Evolutionary conservation across 1,284 basidiomycete species (phyloP), one percentile per base, ranked within the genome.

Genomic region (Rhodofomes roseus): DNA sequence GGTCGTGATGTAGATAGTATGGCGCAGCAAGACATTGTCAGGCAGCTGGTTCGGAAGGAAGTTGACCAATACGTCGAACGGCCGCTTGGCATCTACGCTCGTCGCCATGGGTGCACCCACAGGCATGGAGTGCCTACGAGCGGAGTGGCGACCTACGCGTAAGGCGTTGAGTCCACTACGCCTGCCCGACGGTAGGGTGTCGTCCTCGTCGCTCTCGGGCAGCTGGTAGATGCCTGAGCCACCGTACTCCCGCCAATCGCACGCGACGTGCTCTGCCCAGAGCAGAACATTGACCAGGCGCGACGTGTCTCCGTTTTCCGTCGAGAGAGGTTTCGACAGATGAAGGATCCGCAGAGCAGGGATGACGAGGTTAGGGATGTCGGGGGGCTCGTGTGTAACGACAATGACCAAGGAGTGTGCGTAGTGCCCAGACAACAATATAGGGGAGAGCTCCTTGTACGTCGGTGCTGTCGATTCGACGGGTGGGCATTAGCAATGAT

Each of bases 231-330:
- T 64, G 41, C 73, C 73, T 4, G 65, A 65, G n/a, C 71, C 73
- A 22, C 73, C 73, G 34, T 68, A 59, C 44, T 71, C 71, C 2
- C 79, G 74, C 82, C 82, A 85, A 0, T 74, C 53, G 20, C 74
- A 71, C 0, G 78, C 80, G 12, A 84, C 76, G 29, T 77, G 77
- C 60, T 82, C 79, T 0, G 83, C 84, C 66, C 81, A 80, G 51
- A 84, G 81, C 22, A 84, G 72, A 2, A 82, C 68, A 56, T 72
- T 70, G n/a, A 81, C 79, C 59, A 86, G 77, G 9, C 79, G 77
- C 7, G 82, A 70, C 1, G 83, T 81, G 40, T 80, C 80, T 1
- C 75, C 68, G 50, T 79, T 76, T 56, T 81, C 78, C 14, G 78
- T 71, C 11, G 72, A 75, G 14, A 82, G 71, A 0, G 81, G 79